phyloP scores from a whole-genome alignment of 345 rosid species.

The Citrus mangshanensis region DNA sequence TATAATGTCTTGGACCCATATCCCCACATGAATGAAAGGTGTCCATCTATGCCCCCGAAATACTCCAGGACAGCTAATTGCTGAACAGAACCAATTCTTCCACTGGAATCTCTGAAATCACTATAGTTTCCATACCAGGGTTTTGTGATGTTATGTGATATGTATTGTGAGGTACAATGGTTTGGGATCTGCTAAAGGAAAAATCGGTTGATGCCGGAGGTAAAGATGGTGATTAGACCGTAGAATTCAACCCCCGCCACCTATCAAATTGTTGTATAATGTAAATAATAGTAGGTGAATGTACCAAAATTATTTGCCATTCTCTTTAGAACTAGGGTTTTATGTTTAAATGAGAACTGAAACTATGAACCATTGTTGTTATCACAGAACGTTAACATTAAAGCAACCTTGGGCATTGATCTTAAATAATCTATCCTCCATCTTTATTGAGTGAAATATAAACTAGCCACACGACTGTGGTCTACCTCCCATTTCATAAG shows the following conservation, averaged over 20 bases:
- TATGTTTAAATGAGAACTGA: not conserved
- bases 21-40: constrained; percentile 86
- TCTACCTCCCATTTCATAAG: too few species aligned
- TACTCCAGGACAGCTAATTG: constrained; percentile 67
- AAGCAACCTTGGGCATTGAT: too few species aligned
- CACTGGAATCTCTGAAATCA: not conserved
- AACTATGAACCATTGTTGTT: not conserved
- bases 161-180: not conserved
- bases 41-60: constrained; percentile 88
- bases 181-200: constrained; percentile 1
- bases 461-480: not conserved
- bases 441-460: not conserved
- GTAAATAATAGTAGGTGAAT: constrained; percentile 1
- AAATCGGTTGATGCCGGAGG: constrained; percentile 3
- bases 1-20: constrained; percentile 84
- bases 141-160: not conserved
- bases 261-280: not conserved
- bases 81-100: constrained; percentile 27
- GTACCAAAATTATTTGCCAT: not conserved
- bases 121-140: not conserved
- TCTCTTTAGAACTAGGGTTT: not conserved
- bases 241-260: not conserved
- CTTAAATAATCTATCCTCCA: not conserved
- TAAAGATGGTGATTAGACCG: constrained; percentile 14
- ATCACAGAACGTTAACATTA: not conserved